Conservation (phyloP, 148 eudicot species). For the Salicornia ramosissima region DNA sequence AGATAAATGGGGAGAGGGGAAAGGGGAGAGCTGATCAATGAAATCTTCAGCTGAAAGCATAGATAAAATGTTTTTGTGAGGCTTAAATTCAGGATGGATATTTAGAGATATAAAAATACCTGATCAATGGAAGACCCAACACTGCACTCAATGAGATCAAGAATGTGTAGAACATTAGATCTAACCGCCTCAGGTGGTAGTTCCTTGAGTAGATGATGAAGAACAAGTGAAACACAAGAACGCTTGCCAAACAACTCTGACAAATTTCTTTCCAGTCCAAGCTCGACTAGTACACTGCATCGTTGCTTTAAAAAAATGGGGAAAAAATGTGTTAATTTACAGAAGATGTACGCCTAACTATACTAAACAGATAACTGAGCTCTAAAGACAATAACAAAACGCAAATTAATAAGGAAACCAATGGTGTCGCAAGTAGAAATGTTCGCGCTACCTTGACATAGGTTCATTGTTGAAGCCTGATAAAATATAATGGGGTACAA, state of each 20-base stretch:
- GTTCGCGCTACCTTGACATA: background rate
- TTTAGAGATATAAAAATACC: conserved; percentile 33
- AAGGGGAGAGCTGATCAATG: conserved; percentile 20
- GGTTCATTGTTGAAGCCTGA: background rate
- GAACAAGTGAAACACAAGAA: conserved; percentile 49
- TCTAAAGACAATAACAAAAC: background rate
- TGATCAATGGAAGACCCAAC: conserved; percentile 53
- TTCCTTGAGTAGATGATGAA: conserved; percentile 69
- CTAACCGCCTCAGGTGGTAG: conserved; percentile 48
- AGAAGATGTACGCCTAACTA: background rate
- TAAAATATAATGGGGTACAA: no score
- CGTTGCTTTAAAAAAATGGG: conserved; percentile 24
- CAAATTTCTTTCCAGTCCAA: conserved; percentile 38
- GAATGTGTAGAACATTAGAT: conserved; percentile 47
- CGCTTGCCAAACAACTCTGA: conserved; percentile 30
- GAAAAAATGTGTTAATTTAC: conserved; percentile 12
- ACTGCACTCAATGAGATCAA: conserved; percentile 49
- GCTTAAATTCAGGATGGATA: background rate
- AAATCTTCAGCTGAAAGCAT: conserved; percentile 2
- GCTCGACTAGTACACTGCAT: conserved; percentile 32
- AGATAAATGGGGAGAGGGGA: conserved; percentile 15
- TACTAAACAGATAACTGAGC: background rate
- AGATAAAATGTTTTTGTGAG: background rate
- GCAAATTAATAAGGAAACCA: background rate
- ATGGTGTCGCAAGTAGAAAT: background rate